phyloP scores from a whole-genome alignment of 2,329 filamentous ascomycete genomes.

The Aspergillus sp. region DNA sequence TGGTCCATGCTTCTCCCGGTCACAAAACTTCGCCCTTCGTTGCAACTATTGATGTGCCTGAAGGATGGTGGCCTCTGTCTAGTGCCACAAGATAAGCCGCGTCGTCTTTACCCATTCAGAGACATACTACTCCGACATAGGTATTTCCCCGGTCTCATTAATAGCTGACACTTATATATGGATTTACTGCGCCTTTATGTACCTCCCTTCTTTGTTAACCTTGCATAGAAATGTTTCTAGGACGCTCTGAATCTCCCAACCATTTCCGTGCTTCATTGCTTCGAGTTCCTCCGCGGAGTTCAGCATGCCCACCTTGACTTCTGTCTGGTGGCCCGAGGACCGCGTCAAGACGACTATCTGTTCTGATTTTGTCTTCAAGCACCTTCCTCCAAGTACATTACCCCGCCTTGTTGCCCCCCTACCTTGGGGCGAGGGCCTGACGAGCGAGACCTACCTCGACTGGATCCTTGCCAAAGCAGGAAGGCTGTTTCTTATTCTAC shows the following conservation, averaged over 20 bases:
- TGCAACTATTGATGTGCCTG: conserved; percentile 3
- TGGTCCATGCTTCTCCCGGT: not conserved
- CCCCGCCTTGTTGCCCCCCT: conserved; percentile 39
- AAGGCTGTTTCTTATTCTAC: conserved; percentile 59
- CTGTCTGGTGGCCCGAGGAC: conserved; percentile 49
- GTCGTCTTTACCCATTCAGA: not conserved
- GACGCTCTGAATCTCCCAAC: not conserved
- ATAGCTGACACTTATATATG: not conserved
- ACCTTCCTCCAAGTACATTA: conserved; percentile 36
- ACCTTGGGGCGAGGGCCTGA: conserved; percentile 46
- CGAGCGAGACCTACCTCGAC: conserved; percentile 58
- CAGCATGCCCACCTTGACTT: conserved; percentile 32
- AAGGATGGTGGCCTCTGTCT: not conserved
- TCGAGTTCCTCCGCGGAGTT: not conserved
- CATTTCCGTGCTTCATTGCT: conserved; percentile 6
- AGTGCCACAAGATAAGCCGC: conserved; percentile 2
- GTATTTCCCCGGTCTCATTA: not conserved
- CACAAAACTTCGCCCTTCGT: not conserved
- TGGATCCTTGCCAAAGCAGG: conserved; percentile 61
- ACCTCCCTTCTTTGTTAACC: not conserved
- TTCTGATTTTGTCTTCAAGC: conserved; percentile 40
- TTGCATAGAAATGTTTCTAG: conserved; percentile 2
- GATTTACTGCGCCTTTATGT: conserved; percentile 1
- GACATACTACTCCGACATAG: not conserved
- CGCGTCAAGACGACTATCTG: conserved; percentile 44